Base-by-base conservation (phyloP, 2,329 filamentous ascomycete species). In the Leptographium radiaticola region DNA sequence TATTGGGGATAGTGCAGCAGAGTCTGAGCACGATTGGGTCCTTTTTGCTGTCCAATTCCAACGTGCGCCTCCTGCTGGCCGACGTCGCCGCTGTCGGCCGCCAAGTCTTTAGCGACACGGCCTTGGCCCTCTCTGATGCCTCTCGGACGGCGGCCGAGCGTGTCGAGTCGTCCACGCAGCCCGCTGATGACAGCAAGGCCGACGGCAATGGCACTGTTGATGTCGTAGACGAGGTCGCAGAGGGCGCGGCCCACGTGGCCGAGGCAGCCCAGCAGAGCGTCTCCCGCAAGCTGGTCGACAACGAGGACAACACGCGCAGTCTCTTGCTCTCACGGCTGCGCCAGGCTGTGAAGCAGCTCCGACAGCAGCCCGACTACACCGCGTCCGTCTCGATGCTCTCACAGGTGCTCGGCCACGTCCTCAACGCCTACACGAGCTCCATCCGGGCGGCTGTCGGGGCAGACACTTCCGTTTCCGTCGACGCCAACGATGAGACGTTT, bases 41-140 rank as follows among this genome's bases (percentile, higher is more conserved):
- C 4, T 73, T 97, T n/a, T 77, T 96, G 1, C 72, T 97, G 45
- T 89, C 87, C 15, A 97, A 97, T 65, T 83, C 86, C 0, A 89
- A 96, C 62, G 96, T 97, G 66, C 83, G 90, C 42, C 75, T 90
- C 8, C 89, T 97, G 62, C 72, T 96, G 46, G 80, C 84, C 12
- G 91, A 97, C 62, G 69, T 95, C 43, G 82, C 83, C 47, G 83
- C 83, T 0, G 79, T 96, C 48, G 86, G 84, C 13, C 82, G 86
- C 44, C 86, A 95, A 64, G 84, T 97, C 0, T 89, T 96, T 65
- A 83, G 82, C 51, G 90, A 96, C 62, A 89, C 89, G 3, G 88
- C 89, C 0, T 84, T 88, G 57, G 84, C 86, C 0, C 66, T 95
- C 7, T 87, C 89, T 0, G 76, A 83, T 16, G 86, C 84, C 1